Base-by-base conservation (phyloP, 306 rosid genomes). In the Lathyrus sativus region DNA sequence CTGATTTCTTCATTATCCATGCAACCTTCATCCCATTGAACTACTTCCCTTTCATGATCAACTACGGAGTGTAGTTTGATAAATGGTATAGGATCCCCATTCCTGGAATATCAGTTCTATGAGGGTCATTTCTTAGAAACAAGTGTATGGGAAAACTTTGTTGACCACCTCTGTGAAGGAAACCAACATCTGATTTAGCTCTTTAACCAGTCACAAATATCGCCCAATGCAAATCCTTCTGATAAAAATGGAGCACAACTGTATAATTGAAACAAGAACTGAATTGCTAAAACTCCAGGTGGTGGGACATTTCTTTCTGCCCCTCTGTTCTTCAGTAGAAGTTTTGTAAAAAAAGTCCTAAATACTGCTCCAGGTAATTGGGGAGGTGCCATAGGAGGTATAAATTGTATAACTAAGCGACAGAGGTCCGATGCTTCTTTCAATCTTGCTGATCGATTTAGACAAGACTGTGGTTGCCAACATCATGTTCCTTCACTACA, bases 351-450 rank as follows among this genome's bases (percentile, higher is more conserved):
- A 69, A 93, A 88, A 55, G 90, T 81, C 82, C 95, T 85, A 71
- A 93, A 90, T 46, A 90, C 95, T 7, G 97, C 84, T 72, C 99
- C 97, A 69, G 97, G 99, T 51, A 93, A 81, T 74, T 93, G 97
- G 43, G 88, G 89, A 76, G 97, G 89, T 17, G 78, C 61, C 2
- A 83, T 75, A 43, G 98, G 98, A 12, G 99, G 99, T 70, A 90
- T 86, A 74, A 90, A 93, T 71, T 85, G 99, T 78, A 93, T 93
- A 76, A 93, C 99, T 63, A 93, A 73, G 78, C 77, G 83, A 67
- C 99, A 93, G 11, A 93, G 99, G 71, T 84, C 85, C 96, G 91
- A 67, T 88, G 99, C 86, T 90, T 93, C 90, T 90, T 82, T 93
- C 99, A 70, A 90, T 85, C 99, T 93, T n/a, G n/a, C n/a, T n/a